Evolutionary conservation across 164 flowering plant species (phyloP).

Genomic region (Sedum album): DNA sequence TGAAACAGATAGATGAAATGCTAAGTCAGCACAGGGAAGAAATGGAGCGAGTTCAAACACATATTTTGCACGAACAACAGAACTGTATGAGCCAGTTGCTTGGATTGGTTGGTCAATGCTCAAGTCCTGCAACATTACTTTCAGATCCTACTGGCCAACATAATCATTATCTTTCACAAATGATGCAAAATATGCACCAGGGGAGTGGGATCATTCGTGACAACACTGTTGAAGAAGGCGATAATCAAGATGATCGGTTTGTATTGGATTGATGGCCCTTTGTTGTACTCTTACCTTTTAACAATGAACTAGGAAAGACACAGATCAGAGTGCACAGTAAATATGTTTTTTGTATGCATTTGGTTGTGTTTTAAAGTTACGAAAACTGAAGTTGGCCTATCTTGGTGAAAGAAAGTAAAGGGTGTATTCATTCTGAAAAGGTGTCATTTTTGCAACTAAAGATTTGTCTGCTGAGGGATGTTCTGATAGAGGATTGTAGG

Average conservation of each 20-base stretch:
- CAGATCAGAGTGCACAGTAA: neutral
- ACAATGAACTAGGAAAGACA: neutral
- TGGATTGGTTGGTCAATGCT: slow-evolving; percentile 81
- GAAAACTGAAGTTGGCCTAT: too few relatives aligned
- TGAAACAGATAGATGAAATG: slow-evolving; percentile 68
- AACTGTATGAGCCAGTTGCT: slow-evolving; percentile 60
- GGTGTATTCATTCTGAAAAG: too few relatives aligned
- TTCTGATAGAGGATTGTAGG: too few relatives aligned
- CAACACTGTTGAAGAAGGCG: slow-evolving; percentile 71
- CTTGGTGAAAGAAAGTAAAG: too few relatives aligned
- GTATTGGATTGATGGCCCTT: slow-evolving; percentile 61
- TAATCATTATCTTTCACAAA: slow-evolving; percentile 73
- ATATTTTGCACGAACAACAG: slow-evolving; percentile 81
- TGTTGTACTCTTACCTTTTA: neutral
- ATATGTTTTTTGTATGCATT: too few relatives aligned
- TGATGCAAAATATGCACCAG: slow-evolving; percentile 53
- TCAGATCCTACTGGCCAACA: slow-evolving; percentile 61
- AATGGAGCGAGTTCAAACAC: slow-evolving; percentile 67
- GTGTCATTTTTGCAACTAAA: too few relatives aligned
- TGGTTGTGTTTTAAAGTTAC: too few relatives aligned
- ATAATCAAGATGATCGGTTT: slow-evolving; percentile 81
- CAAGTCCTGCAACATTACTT: slow-evolving; percentile 61
- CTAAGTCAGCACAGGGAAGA: slow-evolving; percentile 57
- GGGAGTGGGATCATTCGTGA: slow-evolving; percentile 76
- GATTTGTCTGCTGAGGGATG: too few relatives aligned